Evolutionary conservation across 371 early-diverging fungal genomes (phyloP), one percentile per base, ranked within the genome.

Genomic region (Mortierella sp.): DNA sequence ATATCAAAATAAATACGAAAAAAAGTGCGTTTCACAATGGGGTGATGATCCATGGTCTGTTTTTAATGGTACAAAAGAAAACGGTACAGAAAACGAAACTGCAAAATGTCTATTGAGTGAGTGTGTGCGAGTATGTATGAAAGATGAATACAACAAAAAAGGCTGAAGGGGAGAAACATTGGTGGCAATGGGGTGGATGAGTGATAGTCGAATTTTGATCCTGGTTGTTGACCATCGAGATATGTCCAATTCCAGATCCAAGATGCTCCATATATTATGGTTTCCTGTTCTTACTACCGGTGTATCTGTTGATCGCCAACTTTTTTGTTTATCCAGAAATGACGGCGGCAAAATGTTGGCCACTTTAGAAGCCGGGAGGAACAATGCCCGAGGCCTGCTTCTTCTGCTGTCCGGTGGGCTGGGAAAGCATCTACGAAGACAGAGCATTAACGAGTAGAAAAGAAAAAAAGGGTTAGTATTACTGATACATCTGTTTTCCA

Each of bases 351-450:
- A n/a, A 44, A 40, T 70, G 16, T 70, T n/a, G 19, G 24, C 52
- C 4, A 48, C 22, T 40, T 81, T 75, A 81, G 34, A 81, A 81
- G n/a, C 81, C 81, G 34, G 81, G 81, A n/a, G 81, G 81, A 22
- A 81, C 81, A 50, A 81, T 73, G 37, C 81, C 81, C 22, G 70
- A 66, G 31, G 82, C 68, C 69, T 81, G 82, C 73, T 74, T 82
- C 77, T 80, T 79, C 65, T 73, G 70, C 55, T 74, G 74, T 39
- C 70, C 67, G 43, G 64, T 29, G 40, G 76, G 79, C 68, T 73
- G 79, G 37, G 68, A 55, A 52, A 73, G 73, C 68, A 67, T 69
- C 66, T 68, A 53, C n/a, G 13, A 13, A 22, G 37, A 65, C 34
- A 50, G 9, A 44, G 40, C 39, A 44, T 19, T n/a, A 63, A 31